Base-by-base conservation (phyloP, 208 protist species). In the Acanthamoeba rhysodes region DNA sequence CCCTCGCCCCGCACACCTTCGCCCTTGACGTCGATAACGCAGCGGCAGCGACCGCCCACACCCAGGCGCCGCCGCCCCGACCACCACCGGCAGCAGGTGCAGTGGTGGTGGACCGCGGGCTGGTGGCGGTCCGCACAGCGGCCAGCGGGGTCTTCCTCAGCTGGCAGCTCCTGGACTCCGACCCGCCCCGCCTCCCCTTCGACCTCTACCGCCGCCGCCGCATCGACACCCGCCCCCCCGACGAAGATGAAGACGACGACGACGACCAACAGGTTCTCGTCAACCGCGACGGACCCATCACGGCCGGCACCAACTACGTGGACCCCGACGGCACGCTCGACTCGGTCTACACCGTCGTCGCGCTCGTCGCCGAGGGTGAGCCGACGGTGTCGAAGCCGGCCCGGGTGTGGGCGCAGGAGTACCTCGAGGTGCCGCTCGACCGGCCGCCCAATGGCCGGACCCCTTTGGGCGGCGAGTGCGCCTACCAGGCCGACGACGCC, bases 401-500 rank as follows among this genome's bases (percentile, higher is more conserved):
- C 2, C 41, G 24, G n/a, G 82, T 90, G 59, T 90, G 18, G 27
- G 27, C 27, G 16, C 24, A 7, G 82, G 59, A 29, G 24, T 90
- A 34, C n/a, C 27, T 90, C 2, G n/a, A 24, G 14, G 24, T 90
- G 24, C 59, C 3, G 82, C 82, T 90, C 24, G 24, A 90, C 16
- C 18, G n/a, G 82, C 82, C 82, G 32, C 59, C 90, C 24, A 8
- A 22, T 16, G 82, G 24, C n/a, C 20, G 34, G 59, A 50, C 20
- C n/a, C 29, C 34, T 1, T n/a, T n/a, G n/a, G n/a, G n/a, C n/a
- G n/a, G n/a, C n/a, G n/a, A n/a, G n/a, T 90, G n/a, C 82, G 2
- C 27, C 59, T 90, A 90, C 84, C 6, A 1, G 84, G 84, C 84
- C 0, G 66, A 90, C 84, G 84, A 90, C 84, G 84, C 64, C 34